Conservation (phyloP, 441 rosid genomes). For the Hura crepitans region DNA sequence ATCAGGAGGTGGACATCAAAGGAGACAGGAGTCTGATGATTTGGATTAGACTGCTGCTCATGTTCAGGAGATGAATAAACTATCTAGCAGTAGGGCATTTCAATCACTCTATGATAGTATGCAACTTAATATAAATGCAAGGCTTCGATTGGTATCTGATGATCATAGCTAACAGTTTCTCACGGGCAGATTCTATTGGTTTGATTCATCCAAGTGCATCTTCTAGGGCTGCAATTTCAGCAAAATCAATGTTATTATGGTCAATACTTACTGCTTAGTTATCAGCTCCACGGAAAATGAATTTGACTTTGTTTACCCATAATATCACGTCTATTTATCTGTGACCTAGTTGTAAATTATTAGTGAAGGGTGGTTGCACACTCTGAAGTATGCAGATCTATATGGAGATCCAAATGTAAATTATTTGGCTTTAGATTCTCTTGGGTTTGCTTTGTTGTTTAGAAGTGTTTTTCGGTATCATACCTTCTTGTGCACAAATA, state of each 20-base stretch:
- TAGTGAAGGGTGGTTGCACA: constrained; percentile 21
- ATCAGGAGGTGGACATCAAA: constrained; percentile 22
- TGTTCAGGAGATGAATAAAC: constrained; percentile 25
- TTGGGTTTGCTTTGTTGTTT: constrained; percentile 28
- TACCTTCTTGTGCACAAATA: constrained; percentile 8
- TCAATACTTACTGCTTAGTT: constrained; percentile 9
- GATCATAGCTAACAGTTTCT: constrained; percentile 23
- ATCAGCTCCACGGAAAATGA: constrained; percentile 19
- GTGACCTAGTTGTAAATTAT: constrained; percentile 21
- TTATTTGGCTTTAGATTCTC: constrained; percentile 24
- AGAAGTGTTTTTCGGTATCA: constrained; percentile 23
- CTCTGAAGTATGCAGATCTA: constrained; percentile 20
- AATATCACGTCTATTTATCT: constrained; percentile 11
- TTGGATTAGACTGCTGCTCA: constrained; percentile 17
- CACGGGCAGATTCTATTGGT: constrained; percentile 20
- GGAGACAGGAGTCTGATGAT: constrained; percentile 18
- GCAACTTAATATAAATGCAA: constrained; percentile 23
- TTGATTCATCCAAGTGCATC: constrained; percentile 14
- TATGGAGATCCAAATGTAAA: constrained; percentile 33
- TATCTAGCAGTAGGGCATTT: constrained; percentile 10
- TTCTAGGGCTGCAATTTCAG: constrained; percentile 18
- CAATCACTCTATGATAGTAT: neutral
- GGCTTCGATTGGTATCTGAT: constrained; percentile 28
- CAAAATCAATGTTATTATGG: constrained; percentile 6
- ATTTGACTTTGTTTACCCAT: constrained; percentile 11